Percentiles rank a stretch among this genome's conserved stretches.
Conservation (phyloP, 2,329 filamentous ascomycete species). For the Westerdykella sp. region DNA sequence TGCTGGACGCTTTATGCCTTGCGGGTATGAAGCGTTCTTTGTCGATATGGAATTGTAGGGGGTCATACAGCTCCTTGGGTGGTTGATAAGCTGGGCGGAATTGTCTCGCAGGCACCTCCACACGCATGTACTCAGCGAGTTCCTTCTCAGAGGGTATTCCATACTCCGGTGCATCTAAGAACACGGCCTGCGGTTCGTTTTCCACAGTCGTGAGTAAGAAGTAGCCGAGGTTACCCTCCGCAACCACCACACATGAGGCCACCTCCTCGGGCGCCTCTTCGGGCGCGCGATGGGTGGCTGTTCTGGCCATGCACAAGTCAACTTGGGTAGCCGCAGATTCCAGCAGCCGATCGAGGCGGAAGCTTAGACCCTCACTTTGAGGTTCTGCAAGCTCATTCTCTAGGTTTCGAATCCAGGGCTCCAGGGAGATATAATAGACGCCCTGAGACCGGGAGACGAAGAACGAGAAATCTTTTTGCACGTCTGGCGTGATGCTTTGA, state of each 20-base stretch:
- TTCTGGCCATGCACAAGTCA: conserved; percentile 42
- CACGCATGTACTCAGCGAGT: conserved; percentile 19
- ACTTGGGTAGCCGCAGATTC: conserved; percentile 46
- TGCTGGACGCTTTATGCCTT: conserved; percentile 55
- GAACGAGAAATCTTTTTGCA: conserved; percentile 52
- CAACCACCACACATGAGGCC: conserved; percentile 48
- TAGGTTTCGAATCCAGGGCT: conserved; percentile 51
- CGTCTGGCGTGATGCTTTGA: conserved; percentile 53
- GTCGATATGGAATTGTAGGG: conserved; percentile 51
- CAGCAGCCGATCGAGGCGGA: conserved; percentile 52
- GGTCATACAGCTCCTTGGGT: conserved; percentile 54
- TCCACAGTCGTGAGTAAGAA: conserved; percentile 48
- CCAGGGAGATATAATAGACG: conserved; percentile 51
- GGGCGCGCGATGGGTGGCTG: conserved; percentile 19
- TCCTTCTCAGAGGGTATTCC: conserved; percentile 24
- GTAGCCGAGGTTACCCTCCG: conserved; percentile 53
- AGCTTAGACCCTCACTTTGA: conserved; percentile 47
- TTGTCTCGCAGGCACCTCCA: conserved; percentile 33
- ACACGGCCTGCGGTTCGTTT: conserved; percentile 46
- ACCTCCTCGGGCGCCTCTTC: conserved; percentile 26
- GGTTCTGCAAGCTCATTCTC: conserved; percentile 52
- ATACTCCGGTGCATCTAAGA: conserved; percentile 46
- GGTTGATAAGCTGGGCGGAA: conserved; percentile 63
- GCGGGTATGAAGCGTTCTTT: conserved; percentile 54
- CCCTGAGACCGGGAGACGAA: conserved; percentile 52